These are phyloP conservation scores for Myriosclerotinia duriaeana DNA, from an alignment of 2,329 filamentous ascomycete species.

Conservation along the genomic window DNA sequence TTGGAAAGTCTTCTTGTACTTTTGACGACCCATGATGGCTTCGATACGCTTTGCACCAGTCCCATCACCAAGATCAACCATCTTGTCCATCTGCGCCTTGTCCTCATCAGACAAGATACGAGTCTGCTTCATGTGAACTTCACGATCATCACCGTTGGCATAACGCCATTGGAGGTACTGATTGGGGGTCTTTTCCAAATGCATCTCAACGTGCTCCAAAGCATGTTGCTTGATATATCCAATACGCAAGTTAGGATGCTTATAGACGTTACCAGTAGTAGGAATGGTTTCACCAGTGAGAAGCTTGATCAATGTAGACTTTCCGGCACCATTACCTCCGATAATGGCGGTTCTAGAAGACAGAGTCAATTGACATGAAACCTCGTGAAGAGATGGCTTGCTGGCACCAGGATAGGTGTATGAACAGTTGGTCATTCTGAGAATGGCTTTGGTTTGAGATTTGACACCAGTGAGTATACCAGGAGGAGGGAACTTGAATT, in stretches of 20 bases:
- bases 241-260: conserved; percentile 97
- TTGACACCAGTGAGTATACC: conserved; percentile 95
- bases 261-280: conserved; percentile 83
- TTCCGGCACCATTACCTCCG: conserved; percentile 94
- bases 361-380: conserved; percentile 82
- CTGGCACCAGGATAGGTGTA: conserved; percentile 89
- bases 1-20: conserved; percentile 99
- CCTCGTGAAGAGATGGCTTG: conserved; percentile 84
- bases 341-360: conserved; percentile 96
- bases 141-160: conserved; percentile 92
- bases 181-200: conserved; percentile 97
- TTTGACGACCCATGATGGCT: conserved; percentile 89
- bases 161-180: conserved; percentile 99
- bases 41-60: conserved; percentile 77
- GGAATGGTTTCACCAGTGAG: conserved; percentile 90
- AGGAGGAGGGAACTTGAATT: conserved; percentile 97
- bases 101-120: conserved; percentile 84
- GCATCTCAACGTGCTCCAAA: conserved; percentile 98
- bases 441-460: conserved; percentile 87
- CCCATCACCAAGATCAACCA: conserved; percentile 80
- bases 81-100: conserved; percentile 86
- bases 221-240: conserved; percentile 99
- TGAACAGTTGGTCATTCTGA: conserved; percentile 88
- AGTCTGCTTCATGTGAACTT: conserved; percentile 97
- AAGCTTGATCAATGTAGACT: conserved; percentile 97